A percentile compares a stretch with the other conserved stretches of the same genome.
phyloP scores from a whole-genome alignment of 352 stramenopile species.

The Phytophthora pinifolia region DNA sequence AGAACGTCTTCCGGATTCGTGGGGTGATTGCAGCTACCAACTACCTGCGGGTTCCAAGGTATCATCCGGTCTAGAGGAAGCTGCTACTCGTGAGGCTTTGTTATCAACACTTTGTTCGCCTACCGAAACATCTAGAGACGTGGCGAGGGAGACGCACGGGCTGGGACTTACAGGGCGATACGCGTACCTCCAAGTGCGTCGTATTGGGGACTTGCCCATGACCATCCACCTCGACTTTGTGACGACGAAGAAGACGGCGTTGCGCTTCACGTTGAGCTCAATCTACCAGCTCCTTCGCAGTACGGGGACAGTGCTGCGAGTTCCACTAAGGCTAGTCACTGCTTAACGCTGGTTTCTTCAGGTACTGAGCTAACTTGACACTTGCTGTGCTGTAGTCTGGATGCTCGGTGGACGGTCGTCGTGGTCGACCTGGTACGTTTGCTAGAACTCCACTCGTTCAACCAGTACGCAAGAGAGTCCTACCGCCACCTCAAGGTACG shows the following conservation, averaged over 20 bases:
- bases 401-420: constrained; percentile 60
- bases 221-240: constrained; percentile 75
- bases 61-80: too few relatives aligned
- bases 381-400: constrained; percentile 27
- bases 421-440: constrained; percentile 61
- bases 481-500: constrained; percentile 68
- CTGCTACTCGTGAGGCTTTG: background rate
- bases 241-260: constrained; percentile 61
- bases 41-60: constrained; percentile 70
- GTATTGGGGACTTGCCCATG: constrained; percentile 36
- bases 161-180: constrained; percentile 68
- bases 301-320: constrained; percentile 56
- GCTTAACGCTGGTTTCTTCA: background rate
- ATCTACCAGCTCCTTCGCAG: constrained; percentile 62
- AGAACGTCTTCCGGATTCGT: constrained; percentile 78
- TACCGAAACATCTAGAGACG: constrained; percentile 33
- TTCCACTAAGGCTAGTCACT: constrained; percentile 47
- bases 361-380: background rate
- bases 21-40: constrained; percentile 74
- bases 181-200: constrained; percentile 65
- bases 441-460: constrained; percentile 68
- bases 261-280: constrained; percentile 73
- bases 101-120: background rate
- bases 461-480: constrained; percentile 60
- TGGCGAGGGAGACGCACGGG: constrained; percentile 48